A percentile compares a stretch with the other conserved stretches of the same genome.
Conservation (phyloP, 768 basidiomycete species). For the Tricholoma flavovirens region DNA sequence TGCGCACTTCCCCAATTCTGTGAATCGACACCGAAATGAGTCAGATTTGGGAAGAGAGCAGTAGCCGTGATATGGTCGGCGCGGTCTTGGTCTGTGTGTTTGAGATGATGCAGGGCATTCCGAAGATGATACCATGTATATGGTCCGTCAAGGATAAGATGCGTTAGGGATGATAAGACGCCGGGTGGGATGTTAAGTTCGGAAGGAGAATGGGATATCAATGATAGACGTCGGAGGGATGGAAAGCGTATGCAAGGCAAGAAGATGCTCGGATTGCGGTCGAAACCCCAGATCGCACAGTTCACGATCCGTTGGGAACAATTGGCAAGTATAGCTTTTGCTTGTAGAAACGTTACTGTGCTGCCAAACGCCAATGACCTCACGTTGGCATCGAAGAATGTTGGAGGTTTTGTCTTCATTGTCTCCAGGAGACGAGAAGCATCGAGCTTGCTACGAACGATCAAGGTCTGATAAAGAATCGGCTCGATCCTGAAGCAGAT, state of each 20-base stretch:
- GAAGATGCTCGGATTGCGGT: slow-evolving; percentile 15
- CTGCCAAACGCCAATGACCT: slow-evolving; percentile 12
- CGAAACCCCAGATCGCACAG: slow-evolving; percentile 13
- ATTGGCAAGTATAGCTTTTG: slow-evolving; percentile 13
- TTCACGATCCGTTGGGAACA: slow-evolving; percentile 13
- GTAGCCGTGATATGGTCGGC: slow-evolving; percentile 3
- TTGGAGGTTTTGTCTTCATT: slow-evolving; percentile 10
- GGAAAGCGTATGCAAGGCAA: slow-evolving; percentile 15
- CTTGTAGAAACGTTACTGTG: slow-evolving; percentile 15
- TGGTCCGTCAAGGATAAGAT: slow-evolving; percentile 19
- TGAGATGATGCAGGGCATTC: slow-evolving; percentile 11
- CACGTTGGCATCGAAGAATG: slow-evolving; percentile 7
- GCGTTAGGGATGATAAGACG: slow-evolving; percentile 19
- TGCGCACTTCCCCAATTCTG: slow-evolving; percentile 20
- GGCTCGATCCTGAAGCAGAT: slow-evolving; percentile 19
- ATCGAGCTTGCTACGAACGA: slow-evolving; percentile 15
- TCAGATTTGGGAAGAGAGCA: slow-evolving; percentile 12
- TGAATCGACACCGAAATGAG: slow-evolving; percentile 17
- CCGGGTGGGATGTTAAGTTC: slow-evolving; percentile 18
- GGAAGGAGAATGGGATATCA: slow-evolving; percentile 10
- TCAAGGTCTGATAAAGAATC: slow-evolving; percentile 23
- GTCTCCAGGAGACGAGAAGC: slow-evolving; percentile 16
- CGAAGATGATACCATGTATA: slow-evolving; percentile 18
- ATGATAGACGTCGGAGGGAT: slow-evolving; percentile 9
- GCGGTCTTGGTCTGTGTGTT: not conserved